Base-by-base conservation (phyloP, 2,329 filamentous ascomycete species). In the Cercospora citrullina region DNA sequence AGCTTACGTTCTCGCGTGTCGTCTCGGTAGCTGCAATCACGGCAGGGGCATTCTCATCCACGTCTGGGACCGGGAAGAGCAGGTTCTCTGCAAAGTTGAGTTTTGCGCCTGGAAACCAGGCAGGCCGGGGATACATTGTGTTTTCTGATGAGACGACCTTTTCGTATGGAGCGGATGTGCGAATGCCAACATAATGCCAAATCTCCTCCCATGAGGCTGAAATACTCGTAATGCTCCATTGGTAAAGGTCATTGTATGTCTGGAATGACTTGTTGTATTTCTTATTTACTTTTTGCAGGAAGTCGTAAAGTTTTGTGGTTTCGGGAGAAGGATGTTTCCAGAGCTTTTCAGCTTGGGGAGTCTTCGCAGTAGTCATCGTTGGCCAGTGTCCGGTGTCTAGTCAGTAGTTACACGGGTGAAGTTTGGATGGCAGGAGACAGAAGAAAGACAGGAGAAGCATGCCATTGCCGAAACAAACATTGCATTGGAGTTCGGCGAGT, bases 71-170 rank as follows among this genome's bases (percentile, higher is more conserved):
- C 3, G 94, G 94, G 78, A 90, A 97, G 3, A 99, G 87, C 64
- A 98, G 84, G 78, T 99, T 99, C 81, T 98, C 92, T 28, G 94
- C 94, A 78, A 97, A 98, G 80, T 98, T 99, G 72, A 98, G 84
- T 67, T 84, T 88, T 14, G 91, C 87, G 9, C 90, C 90, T 66
- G 88, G 79, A 79, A 97, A 98, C 84, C 97, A 98, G 68, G 89
- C 83, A 7, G 94, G 94, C 26, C 93, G 89, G 26, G 94, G 94
- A 75, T 93, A 98, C 86, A 98, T 91, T 58, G 87, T 84, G 5
- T 88, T 86, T 64, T 87, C 80, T 48, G 85, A 78, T 26, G 91
- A 87, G 18, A 97, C 82, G 51, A 92, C 90, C 89, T 94, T 74
- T 28, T 59, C 62, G 77, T 87, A 94, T 7, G 83, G 79, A 74